Base-by-base conservation (phyloP, 1,139 yeast species). In the Pichia sp. region DNA sequence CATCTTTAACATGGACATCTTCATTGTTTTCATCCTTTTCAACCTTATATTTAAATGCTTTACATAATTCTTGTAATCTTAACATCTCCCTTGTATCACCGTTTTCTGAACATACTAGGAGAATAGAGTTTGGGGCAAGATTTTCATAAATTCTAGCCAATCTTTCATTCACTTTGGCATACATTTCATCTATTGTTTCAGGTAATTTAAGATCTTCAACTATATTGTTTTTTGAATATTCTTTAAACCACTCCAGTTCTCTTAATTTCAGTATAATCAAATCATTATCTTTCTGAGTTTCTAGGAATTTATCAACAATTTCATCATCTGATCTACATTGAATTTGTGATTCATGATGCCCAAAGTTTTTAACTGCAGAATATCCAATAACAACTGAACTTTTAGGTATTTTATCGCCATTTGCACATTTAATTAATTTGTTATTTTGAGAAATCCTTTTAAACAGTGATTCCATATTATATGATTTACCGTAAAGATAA, bases 71-170 rank as follows among this genome's bases (percentile, higher is more conserved):
- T 49, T 74, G 78, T 40, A 87, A 65, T 40, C 67, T 61, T 16
- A 63, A 59, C 76, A 82, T 71, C 38, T 69, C 74, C 22, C 70
- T 59, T 4, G 82, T 78, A 53, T 79, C 76, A 2, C 90, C 89
- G 45, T 75, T 69, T 2, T 84, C 86, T 0, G 87, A 72, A 55
- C 78, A 68, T 1, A 89, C 60, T 1, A 87, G 65, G 30, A 90
- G 56, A 26, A 82, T 65, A 0, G 95, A 74, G 39, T 79, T 71
- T 1, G 67, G 63, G 0, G 95, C 89, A 24, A 84, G 58, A 3
- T 60, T 51, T 0, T 69, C 65, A 56, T 82, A 79, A 4, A 90
- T 64, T 35, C 61, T 60, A 10, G 62, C 53, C 16, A 90, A 55
- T 37, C 82, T 65, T 3, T 56, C 51, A 53, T 76, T 73, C 11